These are phyloP conservation scores for Geotrichum aggregatum DNA, from an alignment of 1,139 yeast species.

Conservation along the genomic window DNA sequence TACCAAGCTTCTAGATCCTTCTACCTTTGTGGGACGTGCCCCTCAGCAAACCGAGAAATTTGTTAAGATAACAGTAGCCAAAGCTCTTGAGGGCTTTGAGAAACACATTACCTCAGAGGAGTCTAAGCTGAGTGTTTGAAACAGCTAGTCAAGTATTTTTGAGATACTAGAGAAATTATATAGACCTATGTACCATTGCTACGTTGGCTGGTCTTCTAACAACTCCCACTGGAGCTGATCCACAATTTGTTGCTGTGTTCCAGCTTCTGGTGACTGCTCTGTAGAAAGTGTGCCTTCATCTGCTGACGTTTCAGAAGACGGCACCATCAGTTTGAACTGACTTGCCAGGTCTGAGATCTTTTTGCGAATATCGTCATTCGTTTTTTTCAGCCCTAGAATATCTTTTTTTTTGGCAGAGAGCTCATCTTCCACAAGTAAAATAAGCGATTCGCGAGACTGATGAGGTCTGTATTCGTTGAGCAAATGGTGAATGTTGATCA, in stretches of 20 bases:
- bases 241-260: background rate
- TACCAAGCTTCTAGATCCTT: slow-evolving; percentile 77
- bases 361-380: slow-evolving; percentile 30
- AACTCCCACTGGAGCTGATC: slow-evolving; percentile 12
- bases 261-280: background rate
- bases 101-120: slow-evolving; percentile 44
- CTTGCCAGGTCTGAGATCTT: slow-evolving; percentile 29
- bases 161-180: background rate
- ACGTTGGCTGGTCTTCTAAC: background rate
- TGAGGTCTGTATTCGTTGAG: slow-evolving; percentile 85
- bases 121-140: slow-evolving; percentile 15
- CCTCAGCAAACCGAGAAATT: slow-evolving; percentile 97
- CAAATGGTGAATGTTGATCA: slow-evolving; percentile 79
- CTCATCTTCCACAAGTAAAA: slow-evolving; percentile 58
- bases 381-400: slow-evolving; percentile 27
- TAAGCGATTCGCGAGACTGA: slow-evolving; percentile 77
- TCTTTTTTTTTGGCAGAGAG: slow-evolving; percentile 30
- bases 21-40: slow-evolving; percentile 96
- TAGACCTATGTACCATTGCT: no score
- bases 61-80: slow-evolving; percentile 74
- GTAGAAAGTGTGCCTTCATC: background rate
- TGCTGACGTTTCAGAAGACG: slow-evolving; percentile 3
- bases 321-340: slow-evolving; percentile 21
- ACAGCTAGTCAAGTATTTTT: background rate
- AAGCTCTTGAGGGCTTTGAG: slow-evolving; percentile 71